A percentile compares a stretch with the other conserved stretches of the same genome.
These are phyloP conservation scores for Raphanus raphanistrum DNA, from an alignment of 345 rosid genomes.

Conservation along the genomic window DNA sequence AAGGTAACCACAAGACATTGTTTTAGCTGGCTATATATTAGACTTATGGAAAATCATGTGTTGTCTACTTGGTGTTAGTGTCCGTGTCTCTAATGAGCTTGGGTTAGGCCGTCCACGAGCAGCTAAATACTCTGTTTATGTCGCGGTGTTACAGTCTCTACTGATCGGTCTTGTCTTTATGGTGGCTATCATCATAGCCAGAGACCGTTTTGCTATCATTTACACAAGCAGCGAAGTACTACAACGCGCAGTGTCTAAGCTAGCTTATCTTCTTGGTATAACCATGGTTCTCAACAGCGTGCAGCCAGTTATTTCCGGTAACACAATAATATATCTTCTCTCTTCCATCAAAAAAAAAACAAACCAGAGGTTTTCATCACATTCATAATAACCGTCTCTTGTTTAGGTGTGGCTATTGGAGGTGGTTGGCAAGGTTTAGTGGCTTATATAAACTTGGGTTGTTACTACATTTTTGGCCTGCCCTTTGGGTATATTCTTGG, in stretches of 20 bases:
- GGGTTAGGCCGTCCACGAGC: constrained; percentile 68
- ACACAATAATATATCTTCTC: background rate
- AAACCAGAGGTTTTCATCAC: background rate
- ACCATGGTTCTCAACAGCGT: constrained; percentile 86
- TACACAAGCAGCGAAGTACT: constrained; percentile 60
- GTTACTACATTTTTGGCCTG: constrained; percentile 68
- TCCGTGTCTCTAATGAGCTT: constrained; percentile 79
- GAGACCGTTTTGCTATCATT: constrained; percentile 54
- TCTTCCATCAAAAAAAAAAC: background rate
- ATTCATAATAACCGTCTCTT: background rate
- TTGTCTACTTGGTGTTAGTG: constrained; percentile 41
- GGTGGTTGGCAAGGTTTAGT: constrained; percentile 90
- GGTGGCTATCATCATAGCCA: constrained; percentile 53
- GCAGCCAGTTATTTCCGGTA: constrained; percentile 85
- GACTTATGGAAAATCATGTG: constrained; percentile 1
- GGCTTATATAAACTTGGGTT: constrained; percentile 77
- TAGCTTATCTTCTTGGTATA: constrained; percentile 66
- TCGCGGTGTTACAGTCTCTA: constrained; percentile 55
- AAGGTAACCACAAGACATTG: constrained; percentile 42
- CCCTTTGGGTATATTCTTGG: constrained; percentile 80
- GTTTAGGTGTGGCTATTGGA: constrained; percentile 78
- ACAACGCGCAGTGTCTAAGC: constrained; percentile 51
- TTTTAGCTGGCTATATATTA: background rate
- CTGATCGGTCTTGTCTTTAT: constrained; percentile 59
- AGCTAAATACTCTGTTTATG: constrained; percentile 69